Percentiles rank a stretch among this genome's conserved stretches.
Conservation (phyloP, 495 filamentous ascomycete species). For the Penicillium paxilli region DNA sequence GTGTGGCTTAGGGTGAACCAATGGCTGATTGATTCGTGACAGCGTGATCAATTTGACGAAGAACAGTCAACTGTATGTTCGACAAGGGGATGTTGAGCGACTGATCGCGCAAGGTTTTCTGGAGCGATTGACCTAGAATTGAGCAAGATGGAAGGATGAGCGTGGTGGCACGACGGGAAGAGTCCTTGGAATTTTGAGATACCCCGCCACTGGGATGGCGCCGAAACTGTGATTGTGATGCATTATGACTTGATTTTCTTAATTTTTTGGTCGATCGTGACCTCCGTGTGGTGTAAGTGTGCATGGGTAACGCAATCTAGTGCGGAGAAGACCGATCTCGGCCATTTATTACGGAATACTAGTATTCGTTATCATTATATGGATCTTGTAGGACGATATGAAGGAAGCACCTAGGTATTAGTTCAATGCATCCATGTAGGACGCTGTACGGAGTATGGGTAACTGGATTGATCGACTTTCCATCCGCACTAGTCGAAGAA, state of each 20-base stretch:
- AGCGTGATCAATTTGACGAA: slow-evolving; percentile 96
- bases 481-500: too few species aligned
- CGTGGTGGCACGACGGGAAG: slow-evolving; percentile 2
- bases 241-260: background rate
- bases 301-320: background rate
- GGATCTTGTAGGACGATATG: too few species aligned
- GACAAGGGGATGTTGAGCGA: slow-evolving; percentile 93
- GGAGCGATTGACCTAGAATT: slow-evolving; percentile 77
- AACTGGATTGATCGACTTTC: too few species aligned
- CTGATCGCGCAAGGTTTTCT: slow-evolving; percentile 96
- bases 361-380: too few species aligned
- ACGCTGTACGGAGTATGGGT: too few species aligned
- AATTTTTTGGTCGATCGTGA: background rate
- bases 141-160: background rate
- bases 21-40: slow-evolving; percentile 5
- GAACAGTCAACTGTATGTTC: slow-evolving; percentile 96
- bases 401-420: too few species aligned
- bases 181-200: slow-evolving; percentile 15
- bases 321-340: slow-evolving; percentile 1
- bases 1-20: background rate
- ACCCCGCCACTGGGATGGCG: slow-evolving; percentile 13
- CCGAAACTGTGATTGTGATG: background rate
- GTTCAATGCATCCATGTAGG: too few species aligned
- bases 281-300: background rate
- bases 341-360: background rate